Conservation (phyloP, 1,139 yeast species). For the Blastobotrys aristatus region DNA sequence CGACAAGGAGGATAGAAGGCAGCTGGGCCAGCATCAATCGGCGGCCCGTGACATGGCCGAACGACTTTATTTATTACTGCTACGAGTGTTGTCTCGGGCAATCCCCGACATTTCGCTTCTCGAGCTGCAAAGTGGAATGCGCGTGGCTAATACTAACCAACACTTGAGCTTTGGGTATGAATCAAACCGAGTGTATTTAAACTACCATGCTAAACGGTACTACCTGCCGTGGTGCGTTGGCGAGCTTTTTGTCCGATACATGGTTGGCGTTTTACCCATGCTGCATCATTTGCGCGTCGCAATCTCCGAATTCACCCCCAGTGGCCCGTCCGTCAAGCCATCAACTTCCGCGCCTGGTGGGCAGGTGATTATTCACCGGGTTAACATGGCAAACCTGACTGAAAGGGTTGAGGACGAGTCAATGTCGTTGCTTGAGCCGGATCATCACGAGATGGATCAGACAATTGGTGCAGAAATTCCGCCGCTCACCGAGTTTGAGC, state of each 20-base stretch:
- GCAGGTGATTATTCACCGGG: not conserved
- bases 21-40: not conserved
- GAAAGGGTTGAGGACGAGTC: not conserved
- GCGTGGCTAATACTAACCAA: not conserved
- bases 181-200: not conserved
- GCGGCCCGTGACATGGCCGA: not conserved
- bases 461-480: too few relatives aligned
- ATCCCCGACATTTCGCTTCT: not conserved
- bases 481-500: not conserved
- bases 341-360: not conserved
- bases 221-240: slow-evolving; percentile 11
- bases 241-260: slow-evolving; percentile 8
- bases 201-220: not conserved
- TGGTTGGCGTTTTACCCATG: slow-evolving; percentile 6
- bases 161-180: not conserved
- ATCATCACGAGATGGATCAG: too few relatives aligned
- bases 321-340: not conserved
- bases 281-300: not conserved
- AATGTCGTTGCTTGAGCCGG: too few relatives aligned
- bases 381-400: too few relatives aligned
- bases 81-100: not conserved
- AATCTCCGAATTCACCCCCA: not conserved
- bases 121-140: not conserved
- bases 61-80: not conserved
- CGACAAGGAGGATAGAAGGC: not conserved